Evolutionary conservation across 2,329 filamentous ascomycete species (phyloP), one percentile per base, ranked within the genome.

Genomic region (Septoria petroselini): DNA sequence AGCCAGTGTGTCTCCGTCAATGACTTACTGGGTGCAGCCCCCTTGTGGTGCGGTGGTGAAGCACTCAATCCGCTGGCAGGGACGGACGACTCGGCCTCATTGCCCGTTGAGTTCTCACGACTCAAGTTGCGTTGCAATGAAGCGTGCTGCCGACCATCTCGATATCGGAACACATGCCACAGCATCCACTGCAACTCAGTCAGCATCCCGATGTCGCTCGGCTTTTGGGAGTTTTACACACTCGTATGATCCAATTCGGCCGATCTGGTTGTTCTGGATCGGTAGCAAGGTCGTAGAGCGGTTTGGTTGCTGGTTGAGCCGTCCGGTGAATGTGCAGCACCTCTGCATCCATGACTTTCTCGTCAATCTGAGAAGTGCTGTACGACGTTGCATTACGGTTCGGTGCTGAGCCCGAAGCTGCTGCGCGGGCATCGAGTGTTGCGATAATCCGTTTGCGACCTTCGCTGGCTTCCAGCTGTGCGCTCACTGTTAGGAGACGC

Each of bases 111-210:
- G 7, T 7, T 17, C 9, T 38, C 35, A 18, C 35, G 35, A 38
- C 15, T 21, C 6, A 17, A 38, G 17, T 11, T 19, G 17, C 35
- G 33, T 35, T 35, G 35, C 18, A 19, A 12, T 17, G 15, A 15
- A 11, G 35, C 18, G 15, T 38, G 35, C 33, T 58, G 56, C 29
- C 72, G 68, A 51, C 71, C 65, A 54, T 71, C 68, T 14, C 67
- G 62, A 50, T 71, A 73, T 14, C 73, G 70, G 51, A 75, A 74
- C 44, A 71, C 70, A 57, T 75, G 73, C 72, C 73, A 76, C 7
- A 76, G 63, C 49, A 71, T 70, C 73, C 73, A 75, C 18, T 68
- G 14, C 35, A 11, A 5, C 5, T 5, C 18, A 17, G 19, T 41
- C n/a, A 41, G 37, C 15, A 2, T 19, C 14, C 19, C 2, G 3